Evolutionary conservation across 2,329 filamentous ascomycete species (phyloP), one percentile per base, ranked within the genome.

Genomic region (Teratosphaeria destructans): DNA sequence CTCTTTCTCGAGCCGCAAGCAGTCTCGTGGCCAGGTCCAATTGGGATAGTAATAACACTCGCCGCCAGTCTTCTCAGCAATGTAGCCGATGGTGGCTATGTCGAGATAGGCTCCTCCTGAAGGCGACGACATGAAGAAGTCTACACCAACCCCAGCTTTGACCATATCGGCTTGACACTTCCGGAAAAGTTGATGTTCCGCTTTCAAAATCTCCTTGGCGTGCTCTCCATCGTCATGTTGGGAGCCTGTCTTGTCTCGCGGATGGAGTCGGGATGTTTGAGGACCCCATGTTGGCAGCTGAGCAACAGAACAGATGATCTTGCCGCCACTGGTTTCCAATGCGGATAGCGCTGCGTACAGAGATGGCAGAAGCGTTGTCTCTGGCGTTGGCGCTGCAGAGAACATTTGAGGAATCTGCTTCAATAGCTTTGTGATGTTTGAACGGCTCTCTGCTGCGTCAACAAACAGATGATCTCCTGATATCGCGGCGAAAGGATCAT

Each of bases 1-100:
- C 76, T 99, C 94, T 55, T 87, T 83, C 2, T 87, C 87, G 47
- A 99, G 77, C 76, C 93, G 95, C 59, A 89, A 81, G 52, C 87
- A 85, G 73, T 99, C 94, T 43, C 94, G 85, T 7, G 89, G 89
- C 7, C 88, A 85, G 61, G 96, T 86, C 77, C 96, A 99, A 73
- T 97, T 99, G 54, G 94, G 92, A 72, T 95, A 99, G 76, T 95
- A 96, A 75, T 92, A 99, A 0, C 87, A 89, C 73, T 99, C 94
- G 63, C 94, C 94, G 60, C 94, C 94, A n/a, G 90, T 95, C 34
- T 88, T 86, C 52, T 90, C 85, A 35, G 94, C 84, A 26, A 96
- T 83, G 73, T 96, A 88, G 52, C 92, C 89, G 66, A 97, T 88
- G 3, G 93, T 96, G 37, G 91, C 93, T 71, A 97, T 86, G 68